Evolutionary conservation across 2,329 filamentous ascomycete species (phyloP).

Genomic region (Mariannaea sp.): DNA sequence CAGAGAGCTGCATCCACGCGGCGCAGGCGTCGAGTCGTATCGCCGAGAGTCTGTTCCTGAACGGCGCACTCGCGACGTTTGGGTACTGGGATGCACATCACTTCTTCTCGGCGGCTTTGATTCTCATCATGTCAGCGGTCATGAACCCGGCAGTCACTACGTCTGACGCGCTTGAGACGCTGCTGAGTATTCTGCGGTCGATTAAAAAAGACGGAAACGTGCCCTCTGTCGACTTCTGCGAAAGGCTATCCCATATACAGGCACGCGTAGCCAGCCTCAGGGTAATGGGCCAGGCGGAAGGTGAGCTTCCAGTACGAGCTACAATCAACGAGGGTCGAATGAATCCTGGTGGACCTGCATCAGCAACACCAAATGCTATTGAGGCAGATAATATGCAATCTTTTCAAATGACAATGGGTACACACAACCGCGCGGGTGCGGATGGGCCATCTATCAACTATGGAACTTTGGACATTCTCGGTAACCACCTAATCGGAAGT

Average conservation of each 20-base stretch:
- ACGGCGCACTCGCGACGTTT: conserved; percentile 49
- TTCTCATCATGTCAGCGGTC: conserved; percentile 54
- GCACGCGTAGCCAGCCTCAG: conserved; percentile 24
- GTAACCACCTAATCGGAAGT: conserved; percentile 35
- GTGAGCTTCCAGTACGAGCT: not conserved
- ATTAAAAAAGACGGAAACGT: conserved; percentile 40
- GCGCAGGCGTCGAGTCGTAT: conserved; percentile 51
- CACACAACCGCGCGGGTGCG: not conserved
- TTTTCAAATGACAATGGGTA: conserved; percentile 13
- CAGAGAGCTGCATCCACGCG: conserved; percentile 52
- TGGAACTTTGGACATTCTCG: conserved; percentile 31
- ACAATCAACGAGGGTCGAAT: not conserved
- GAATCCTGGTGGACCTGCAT: not conserved
- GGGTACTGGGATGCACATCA: conserved; percentile 64
- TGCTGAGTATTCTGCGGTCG: conserved; percentile 38
- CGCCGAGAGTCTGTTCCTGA: conserved; percentile 16
- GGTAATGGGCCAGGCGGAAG: conserved; percentile 19
- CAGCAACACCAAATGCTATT: not conserved
- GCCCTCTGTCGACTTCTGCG: conserved; percentile 38
- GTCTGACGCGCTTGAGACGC: conserved; percentile 37
- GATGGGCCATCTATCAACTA: conserved; percentile 17
- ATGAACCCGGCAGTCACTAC: conserved; percentile 36
- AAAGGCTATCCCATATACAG: conserved; percentile 36
- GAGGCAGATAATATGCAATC: not conserved
- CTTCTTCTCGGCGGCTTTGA: conserved; percentile 57